Percentiles rank a stretch among this genome's conserved stretches.
Conservation (phyloP, 176 grass and related monocot genomes). For the Avena insularis region DNA sequence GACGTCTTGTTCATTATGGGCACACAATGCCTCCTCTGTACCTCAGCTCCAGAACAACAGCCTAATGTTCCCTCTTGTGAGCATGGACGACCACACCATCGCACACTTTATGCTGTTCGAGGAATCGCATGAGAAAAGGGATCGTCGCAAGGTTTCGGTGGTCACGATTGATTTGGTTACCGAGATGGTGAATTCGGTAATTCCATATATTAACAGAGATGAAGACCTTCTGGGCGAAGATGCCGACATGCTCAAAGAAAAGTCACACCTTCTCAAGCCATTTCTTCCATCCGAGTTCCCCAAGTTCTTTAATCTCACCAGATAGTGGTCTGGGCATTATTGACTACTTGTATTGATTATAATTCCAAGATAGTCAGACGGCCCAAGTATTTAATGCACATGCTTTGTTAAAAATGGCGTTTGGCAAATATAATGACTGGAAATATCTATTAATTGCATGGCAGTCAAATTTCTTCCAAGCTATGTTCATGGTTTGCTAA, state of each 20-base stretch:
- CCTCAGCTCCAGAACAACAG: background rate
- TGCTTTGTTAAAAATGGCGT: no score
- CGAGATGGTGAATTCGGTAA: background rate
- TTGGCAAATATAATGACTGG: no score
- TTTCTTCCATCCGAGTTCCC: background rate
- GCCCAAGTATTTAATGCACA: no score
- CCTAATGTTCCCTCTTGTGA: conserved; percentile 8
- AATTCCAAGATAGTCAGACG: no score
- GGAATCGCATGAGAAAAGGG: background rate
- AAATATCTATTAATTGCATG: no score
- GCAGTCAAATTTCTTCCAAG: no score
- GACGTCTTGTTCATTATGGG: background rate
- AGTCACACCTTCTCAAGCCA: background rate
- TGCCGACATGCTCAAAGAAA: conserved; percentile 7
- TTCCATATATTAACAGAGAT: conserved; percentile 16
- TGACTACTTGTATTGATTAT: no score
- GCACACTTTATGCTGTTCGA: background rate
- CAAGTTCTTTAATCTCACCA: background rate
- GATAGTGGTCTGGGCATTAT: background rate
- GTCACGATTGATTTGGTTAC: background rate
- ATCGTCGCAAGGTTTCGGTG: background rate
- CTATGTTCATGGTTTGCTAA: no score
- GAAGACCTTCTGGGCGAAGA: background rate
- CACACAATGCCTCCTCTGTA: background rate
- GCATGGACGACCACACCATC: background rate